Evolutionary conservation across 495 filamentous ascomycete genomes (phyloP).

Genomic region (Annulohypoxylon bovei): DNA sequence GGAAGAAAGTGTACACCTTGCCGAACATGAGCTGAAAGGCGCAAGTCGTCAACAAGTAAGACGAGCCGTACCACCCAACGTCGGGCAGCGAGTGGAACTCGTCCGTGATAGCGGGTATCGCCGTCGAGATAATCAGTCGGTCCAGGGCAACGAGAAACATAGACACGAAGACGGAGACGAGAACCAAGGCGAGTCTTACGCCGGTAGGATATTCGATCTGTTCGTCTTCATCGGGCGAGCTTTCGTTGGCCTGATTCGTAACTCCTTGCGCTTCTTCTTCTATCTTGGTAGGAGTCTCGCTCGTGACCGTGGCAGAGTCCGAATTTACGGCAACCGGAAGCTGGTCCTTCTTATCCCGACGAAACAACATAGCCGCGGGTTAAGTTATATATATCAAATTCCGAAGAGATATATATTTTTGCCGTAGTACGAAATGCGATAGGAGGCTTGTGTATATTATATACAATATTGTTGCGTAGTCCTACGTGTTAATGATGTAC

Average conservation of each 20-base stretch:
- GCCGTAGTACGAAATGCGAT: neutral
- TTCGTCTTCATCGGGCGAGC: slow-evolving; percentile 12
- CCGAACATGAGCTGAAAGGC: slow-evolving; percentile 60
- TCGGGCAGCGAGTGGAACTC: slow-evolving; percentile 58
- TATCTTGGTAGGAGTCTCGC: neutral
- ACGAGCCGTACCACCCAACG: slow-evolving; percentile 65
- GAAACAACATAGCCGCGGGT: slow-evolving; percentile 10
- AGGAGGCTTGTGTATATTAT: neutral
- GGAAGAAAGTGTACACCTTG: slow-evolving; percentile 58
- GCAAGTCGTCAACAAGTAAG: slow-evolving; percentile 60
- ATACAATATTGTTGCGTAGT: too few relatives aligned
- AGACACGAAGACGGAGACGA: slow-evolving; percentile 47
- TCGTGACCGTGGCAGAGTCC: neutral
- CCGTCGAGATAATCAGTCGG: slow-evolving; percentile 50
- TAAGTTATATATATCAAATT: neutral
- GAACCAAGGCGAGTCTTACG: slow-evolving; percentile 39
- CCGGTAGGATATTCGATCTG: slow-evolving; percentile 45
- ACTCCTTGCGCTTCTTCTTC: neutral
- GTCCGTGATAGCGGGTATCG: slow-evolving; percentile 61
- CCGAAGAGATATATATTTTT: neutral
- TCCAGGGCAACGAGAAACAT: slow-evolving; percentile 54
- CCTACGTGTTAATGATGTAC: neutral
- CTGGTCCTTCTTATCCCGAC: slow-evolving; percentile 6
- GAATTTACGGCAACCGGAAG: neutral
- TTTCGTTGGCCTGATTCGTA: neutral